Base-by-base conservation (phyloP, 1,284 basidiomycete species). In the Inonotus obliquus region DNA sequence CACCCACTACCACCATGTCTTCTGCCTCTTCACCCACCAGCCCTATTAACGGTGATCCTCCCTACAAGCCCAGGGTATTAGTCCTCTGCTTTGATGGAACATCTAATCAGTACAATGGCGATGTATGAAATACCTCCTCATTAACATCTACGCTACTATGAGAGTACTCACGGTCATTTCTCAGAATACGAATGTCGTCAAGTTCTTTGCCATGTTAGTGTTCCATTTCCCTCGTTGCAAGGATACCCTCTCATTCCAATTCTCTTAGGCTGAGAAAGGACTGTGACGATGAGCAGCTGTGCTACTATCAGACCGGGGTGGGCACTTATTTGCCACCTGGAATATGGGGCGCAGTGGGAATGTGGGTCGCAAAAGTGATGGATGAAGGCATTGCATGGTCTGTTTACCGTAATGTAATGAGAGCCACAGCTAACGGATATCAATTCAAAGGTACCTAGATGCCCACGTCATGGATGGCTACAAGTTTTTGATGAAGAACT, bases 131-230 rank as follows among this genome's bases (percentile, higher is more conserved):
- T 2, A 4, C 17, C 19, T 4, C 48, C 48, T 29, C 13, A 2
- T 7, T 23, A 47, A n/a, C 19, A 47, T 61, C 39, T 52, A 32
- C 49, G 21, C 21, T 29, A n/a, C 4, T 44, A 27, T 14, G 48
- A 35, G 17, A 35, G 14, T 39, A n/a, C 53, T 37, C 14, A 35
- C 13, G n/a, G 10, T 54, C 29, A 29, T 23, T 54, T 27, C 4
- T 19, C 64, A 89, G 86, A 87, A 87, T 67, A 84, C 87, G 6
- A 90, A 90, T 63, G 80, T 89, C 53, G 84, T 90, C 64, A 86
- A 85, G 67, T 76, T 90, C 60, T 87, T 85, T 68, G 74, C 79
- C 11, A 72, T 87, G 32, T 58, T n/a, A 57, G 25, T 55, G 37
- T 45, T 45, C 17, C 19, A 21, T 21, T 17, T 7, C 41, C 17